Percentiles rank a stretch among this genome's conserved stretches.
Conservation (phyloP, 2,329 filamentous ascomycete species). For the Ceratocystis albifundus region DNA sequence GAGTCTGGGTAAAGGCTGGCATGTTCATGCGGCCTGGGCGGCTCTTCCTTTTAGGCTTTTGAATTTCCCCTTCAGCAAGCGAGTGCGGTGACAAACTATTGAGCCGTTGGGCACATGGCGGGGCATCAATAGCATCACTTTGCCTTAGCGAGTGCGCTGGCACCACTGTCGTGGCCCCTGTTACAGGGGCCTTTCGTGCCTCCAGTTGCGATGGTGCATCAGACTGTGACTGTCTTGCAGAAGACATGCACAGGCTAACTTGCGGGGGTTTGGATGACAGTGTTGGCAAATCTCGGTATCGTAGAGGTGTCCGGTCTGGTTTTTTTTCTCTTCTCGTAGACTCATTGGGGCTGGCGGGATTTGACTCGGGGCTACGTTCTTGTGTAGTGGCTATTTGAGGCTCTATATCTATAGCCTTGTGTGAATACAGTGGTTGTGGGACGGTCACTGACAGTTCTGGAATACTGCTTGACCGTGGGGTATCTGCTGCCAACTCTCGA, state of each 20-base stretch:
- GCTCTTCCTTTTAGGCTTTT: not conserved
- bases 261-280: not conserved
- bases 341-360: not conserved
- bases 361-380: not conserved
- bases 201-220: slow-evolving; percentile 7
- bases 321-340: not conserved
- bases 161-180: slow-evolving; percentile 7
- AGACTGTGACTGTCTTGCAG: not conserved
- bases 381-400: not conserved
- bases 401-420: not conserved
- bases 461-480: not conserved
- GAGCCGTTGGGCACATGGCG: slow-evolving; percentile 10
- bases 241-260: not conserved
- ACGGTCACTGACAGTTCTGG: not conserved
- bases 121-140: not conserved
- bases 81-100: not conserved
- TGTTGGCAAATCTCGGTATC: not conserved
- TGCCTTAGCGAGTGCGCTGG: slow-evolving; percentile 9
- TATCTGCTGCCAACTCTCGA: not conserved
- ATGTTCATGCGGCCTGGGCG: slow-evolving; percentile 19
- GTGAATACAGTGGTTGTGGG: not conserved
- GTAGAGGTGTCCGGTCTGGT: not conserved
- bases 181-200: not conserved
- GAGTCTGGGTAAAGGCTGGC: slow-evolving; percentile 15
- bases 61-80: not conserved